A percentile compares a stretch with the other conserved stretches of the same genome.
Evolutionary conservation across 2,329 filamentous ascomycete genomes (phyloP).

Genomic region (Colletotrichum orchidophilum): DNA sequence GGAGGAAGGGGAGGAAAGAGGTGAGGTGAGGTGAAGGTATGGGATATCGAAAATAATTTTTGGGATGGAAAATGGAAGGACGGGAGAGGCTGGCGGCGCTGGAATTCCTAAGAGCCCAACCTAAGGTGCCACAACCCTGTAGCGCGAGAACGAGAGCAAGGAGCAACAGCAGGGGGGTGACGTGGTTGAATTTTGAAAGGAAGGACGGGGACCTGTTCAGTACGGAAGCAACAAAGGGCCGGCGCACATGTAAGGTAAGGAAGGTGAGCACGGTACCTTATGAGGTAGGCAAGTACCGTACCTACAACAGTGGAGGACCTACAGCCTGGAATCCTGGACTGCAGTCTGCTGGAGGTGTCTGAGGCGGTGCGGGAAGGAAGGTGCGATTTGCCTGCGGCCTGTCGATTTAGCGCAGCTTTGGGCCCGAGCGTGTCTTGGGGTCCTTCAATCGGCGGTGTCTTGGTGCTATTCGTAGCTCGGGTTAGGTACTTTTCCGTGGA

Average conservation of each 20-base stretch:
- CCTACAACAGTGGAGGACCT: too few species aligned
- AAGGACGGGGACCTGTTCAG: neutral
- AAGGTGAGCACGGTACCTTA: too few species aligned
- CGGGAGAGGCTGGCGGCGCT: constrained; percentile 29
- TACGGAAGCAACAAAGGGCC: neutral
- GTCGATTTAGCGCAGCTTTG: neutral
- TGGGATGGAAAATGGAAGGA: constrained; percentile 29
- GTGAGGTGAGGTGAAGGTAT: neutral
- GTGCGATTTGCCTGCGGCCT: neutral
- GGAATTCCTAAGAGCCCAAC: constrained; percentile 30
- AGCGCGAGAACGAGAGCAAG: neutral
- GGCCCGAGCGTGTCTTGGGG: neutral
- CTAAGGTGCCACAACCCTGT: constrained; percentile 29
- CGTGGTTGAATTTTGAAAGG: constrained; percentile 19
- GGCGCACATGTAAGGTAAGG: neutral
- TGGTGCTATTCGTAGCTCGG: neutral
- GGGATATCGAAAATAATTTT: constrained; percentile 29
- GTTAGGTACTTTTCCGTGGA: neutral
- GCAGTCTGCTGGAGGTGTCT: neutral
- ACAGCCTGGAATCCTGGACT: neutral
- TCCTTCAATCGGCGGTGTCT: neutral
- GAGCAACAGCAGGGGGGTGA: constrained; percentile 28
- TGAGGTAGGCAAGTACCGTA: too few species aligned
- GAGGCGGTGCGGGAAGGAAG: neutral
- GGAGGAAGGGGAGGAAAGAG: neutral